A percentile compares a stretch with the other conserved stretches of the same genome.
These are phyloP conservation scores for Cinchona pubescens DNA, from an alignment of 257 asterid species.

Conservation along the genomic window DNA sequence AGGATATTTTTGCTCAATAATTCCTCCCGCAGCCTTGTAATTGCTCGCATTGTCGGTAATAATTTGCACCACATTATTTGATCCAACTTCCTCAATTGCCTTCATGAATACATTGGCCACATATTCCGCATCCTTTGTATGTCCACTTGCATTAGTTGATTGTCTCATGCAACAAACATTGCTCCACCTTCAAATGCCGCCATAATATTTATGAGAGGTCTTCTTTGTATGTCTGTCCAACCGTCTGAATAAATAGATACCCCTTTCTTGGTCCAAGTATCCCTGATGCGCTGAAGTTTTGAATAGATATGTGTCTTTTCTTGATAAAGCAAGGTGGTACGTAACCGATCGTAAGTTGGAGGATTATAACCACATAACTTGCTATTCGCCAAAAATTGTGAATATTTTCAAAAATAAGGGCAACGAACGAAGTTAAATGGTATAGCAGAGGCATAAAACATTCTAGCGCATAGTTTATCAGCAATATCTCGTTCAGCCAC, in stretches of 20 bases:
- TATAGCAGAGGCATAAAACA: not conserved
- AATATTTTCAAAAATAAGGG: not conserved
- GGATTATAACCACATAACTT: not conserved
- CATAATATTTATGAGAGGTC: not conserved
- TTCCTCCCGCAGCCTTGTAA: too few species aligned
- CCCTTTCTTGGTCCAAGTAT: not conserved
- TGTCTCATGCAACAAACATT: not conserved
- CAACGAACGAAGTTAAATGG: not conserved
- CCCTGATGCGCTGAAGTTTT: not conserved
- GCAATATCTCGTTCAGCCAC: not conserved
- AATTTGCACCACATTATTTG: too few species aligned
- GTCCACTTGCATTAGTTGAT: too few species aligned
- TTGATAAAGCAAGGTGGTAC: slow-evolving; percentile 3
- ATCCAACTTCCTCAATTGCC: not conserved
- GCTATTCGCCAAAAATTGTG: too few species aligned
- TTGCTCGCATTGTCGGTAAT: too few species aligned
- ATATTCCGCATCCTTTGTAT: not conserved
- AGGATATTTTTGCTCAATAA: too few species aligned
- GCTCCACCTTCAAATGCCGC: not conserved
- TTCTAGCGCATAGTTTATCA: too few species aligned
- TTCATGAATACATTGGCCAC: not conserved
- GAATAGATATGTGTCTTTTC: not conserved
- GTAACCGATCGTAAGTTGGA: not conserved
- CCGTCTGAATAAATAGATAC: not conserved
- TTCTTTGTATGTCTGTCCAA: not conserved